Base-by-base conservation (phyloP, 441 rosid genomes). In the Pelargonium australe region DNA sequence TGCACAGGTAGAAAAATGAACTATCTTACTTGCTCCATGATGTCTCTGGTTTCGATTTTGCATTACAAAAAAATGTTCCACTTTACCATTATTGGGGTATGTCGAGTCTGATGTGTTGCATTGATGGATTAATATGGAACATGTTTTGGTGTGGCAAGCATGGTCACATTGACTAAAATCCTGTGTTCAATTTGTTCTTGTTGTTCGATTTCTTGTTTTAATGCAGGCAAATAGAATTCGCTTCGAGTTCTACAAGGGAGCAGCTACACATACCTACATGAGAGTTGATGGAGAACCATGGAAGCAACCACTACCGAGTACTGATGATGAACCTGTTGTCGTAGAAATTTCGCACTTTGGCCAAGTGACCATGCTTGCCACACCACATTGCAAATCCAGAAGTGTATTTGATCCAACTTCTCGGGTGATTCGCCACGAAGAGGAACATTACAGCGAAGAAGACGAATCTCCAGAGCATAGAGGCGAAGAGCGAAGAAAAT, bases 281-380 rank as follows among this genome's bases (percentile, higher is more conserved):
- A 88, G 99, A 69, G 88, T 94, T 62, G 99, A 94, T 75, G 99
- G 96, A 71, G 97, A 90, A 69, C 99, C 97, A 0, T 91, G 96
- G 99, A 91, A 87, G 80, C 97, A 94, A 70, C 99, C 96, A 51
- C 78, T 89, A 47, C 99, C 96, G 20, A 70, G 37, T 34, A 34
- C 65, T 4, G 88, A 85, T 61, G 90, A 86, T 20, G 89, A 87
- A 68, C 84, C 92, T 0, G 94, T 94, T 14, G 83, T 84, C 17
- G 84, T 94, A 11, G 99, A 94, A 80, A 90, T 94, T 37, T 89
- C 99, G 71, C 97, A 87, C 72, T 87, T 79, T 68, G 90, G 91
- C 69, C 96, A 91, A 80, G 97, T 90, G 41, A 88, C 78, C 78
- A 91, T 91, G 94, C 97, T 94, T 66, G 96, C 96, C 28, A 80